phyloP scores from a whole-genome alignment of 2,329 filamentous ascomycete genomes.

The Trichoderma cornu-damae region DNA sequence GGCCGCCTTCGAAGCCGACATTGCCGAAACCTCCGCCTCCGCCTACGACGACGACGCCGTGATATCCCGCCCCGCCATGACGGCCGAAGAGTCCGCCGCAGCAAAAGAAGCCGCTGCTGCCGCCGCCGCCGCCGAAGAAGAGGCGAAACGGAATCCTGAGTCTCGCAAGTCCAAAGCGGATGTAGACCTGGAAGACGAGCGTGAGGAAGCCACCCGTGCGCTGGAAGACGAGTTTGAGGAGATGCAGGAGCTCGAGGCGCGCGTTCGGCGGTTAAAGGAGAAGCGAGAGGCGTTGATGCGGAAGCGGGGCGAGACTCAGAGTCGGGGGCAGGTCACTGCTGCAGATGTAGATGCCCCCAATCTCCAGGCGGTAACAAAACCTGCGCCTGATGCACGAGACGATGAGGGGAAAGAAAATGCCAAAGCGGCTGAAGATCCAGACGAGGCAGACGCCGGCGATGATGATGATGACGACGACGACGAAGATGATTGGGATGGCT shows the following conservation, averaged over 20 bases:
- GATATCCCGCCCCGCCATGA: constrained; percentile 65
- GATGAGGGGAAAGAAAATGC: constrained; percentile 28
- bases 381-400: background rate
- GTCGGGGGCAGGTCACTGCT: constrained; percentile 27
- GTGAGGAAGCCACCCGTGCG: constrained; percentile 68
- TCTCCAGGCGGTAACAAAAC: background rate
- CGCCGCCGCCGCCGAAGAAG: constrained; percentile 40
- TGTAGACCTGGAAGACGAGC: constrained; percentile 57
- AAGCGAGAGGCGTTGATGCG: constrained; percentile 59
- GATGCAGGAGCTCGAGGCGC: constrained; percentile 72
- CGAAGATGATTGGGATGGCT: constrained; percentile 54
- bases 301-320: constrained; percentile 31
- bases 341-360: constrained; percentile 14
- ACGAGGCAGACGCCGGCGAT: constrained; percentile 43
- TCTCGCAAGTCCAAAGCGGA: constrained; percentile 51
- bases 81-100: constrained; percentile 56
- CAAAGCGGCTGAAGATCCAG: constrained; percentile 30
- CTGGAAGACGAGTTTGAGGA: constrained; percentile 76
- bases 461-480: constrained; percentile 48
- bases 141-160: constrained; percentile 34
- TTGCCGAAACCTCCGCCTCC: constrained; percentile 48
- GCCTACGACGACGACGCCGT: constrained; percentile 47
- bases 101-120: constrained; percentile 47
- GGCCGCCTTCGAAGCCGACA: constrained; percentile 81
- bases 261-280: constrained; percentile 64